These are phyloP conservation scores for Thelephora terrestris DNA, from an alignment of 1,284 basidiomycete species.

Conservation along the genomic window DNA sequence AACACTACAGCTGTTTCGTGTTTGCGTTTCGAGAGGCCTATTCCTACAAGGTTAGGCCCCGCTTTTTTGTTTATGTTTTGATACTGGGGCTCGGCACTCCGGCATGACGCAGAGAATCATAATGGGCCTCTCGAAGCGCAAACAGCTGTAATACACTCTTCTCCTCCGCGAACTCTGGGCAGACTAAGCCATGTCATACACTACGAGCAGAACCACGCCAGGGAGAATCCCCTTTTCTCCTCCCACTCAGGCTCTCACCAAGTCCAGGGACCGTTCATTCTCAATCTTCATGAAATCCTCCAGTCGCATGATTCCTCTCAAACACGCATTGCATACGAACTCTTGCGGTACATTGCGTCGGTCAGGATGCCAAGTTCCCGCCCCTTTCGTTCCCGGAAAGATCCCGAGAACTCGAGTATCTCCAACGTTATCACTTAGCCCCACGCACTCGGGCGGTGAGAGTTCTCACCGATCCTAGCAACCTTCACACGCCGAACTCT, in stretches of 20 bases:
- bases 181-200: too few relatives aligned
- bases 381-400: conserved; percentile 30
- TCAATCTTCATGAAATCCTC: conserved; percentile 47
- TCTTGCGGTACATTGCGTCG: conserved; percentile 48
- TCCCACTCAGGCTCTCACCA: conserved; percentile 8
- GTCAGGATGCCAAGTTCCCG: conserved; percentile 26
- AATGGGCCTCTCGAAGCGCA: too few relatives aligned
- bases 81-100: too few relatives aligned
- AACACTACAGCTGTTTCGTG: too few relatives aligned
- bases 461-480: conserved; percentile 29
- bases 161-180: too few relatives aligned
- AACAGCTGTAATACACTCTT: too few relatives aligned
- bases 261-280: conserved; percentile 40
- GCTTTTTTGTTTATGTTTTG: too few relatives aligned
- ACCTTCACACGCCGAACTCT: conserved; percentile 26
- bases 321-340: conserved; percentile 50
- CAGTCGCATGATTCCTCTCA: conserved; percentile 38
- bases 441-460: conserved; percentile 21
- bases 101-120: too few relatives aligned
- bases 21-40: too few relatives aligned
- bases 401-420: conserved; percentile 41
- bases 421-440: conserved; percentile 34
- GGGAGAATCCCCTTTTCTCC: conserved; percentile 2
- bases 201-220: background rate
- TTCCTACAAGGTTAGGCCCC: too few relatives aligned